Evolutionary conservation across 139 green algal genomes (phyloP).

Genomic region (Gonium pectorale): DNA sequence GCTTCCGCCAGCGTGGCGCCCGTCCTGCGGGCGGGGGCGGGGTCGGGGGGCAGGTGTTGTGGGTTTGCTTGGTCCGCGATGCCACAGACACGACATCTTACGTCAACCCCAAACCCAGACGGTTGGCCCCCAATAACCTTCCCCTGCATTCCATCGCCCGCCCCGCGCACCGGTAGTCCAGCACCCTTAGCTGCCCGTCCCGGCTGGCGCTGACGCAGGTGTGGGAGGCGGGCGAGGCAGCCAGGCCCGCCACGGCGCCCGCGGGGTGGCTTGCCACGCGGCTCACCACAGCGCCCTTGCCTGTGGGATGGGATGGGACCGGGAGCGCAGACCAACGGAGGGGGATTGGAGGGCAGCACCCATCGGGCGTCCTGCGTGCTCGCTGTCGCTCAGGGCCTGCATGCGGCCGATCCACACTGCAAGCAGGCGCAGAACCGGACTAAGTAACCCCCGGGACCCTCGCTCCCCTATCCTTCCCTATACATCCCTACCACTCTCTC

Average conservation of each 20-base stretch:
- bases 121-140: not conserved
- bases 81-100: no score
- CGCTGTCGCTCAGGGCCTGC: no score
- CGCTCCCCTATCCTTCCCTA: no score
- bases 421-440: no score
- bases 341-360: not conserved
- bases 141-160: not conserved
- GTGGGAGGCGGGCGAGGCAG: constrained; percentile 54
- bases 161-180: constrained; percentile 66
- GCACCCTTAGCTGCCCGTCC: constrained; percentile 68
- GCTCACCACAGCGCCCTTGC: constrained; percentile 42
- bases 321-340: not conserved
- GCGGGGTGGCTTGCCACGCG: constrained; percentile 50
- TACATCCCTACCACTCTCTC: no score
- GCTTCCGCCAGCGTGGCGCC: constrained; percentile 7
- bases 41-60: not conserved
- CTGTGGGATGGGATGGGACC: not conserved
- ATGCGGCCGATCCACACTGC: no score
- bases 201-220: constrained; percentile 61
- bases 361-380: no score
- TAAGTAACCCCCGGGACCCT: no score
- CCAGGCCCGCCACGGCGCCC: constrained; percentile 65
- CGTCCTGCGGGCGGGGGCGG: not conserved
- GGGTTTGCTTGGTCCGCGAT: not conserved
- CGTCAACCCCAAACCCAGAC: no score